Percentiles rank a stretch among this genome's conserved stretches.
Evolutionary conservation across 768 basidiomycete species (phyloP).

Genomic region (Rhizopogon vinicolor): DNA sequence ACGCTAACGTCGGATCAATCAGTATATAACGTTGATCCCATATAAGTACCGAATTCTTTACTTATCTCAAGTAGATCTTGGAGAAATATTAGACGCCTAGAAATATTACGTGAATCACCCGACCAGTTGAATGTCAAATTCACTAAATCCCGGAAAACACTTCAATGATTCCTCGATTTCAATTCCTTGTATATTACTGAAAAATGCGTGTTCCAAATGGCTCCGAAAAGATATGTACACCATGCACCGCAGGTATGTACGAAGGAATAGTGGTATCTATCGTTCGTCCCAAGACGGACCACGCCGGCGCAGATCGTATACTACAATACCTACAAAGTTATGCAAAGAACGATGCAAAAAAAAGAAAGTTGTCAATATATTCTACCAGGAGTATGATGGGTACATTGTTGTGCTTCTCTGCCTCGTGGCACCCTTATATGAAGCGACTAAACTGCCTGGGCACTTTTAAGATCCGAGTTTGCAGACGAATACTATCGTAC

Average conservation of each 20-base stretch:
- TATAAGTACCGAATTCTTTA: not conserved
- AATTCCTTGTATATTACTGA: not conserved
- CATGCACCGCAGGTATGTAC: not conserved
- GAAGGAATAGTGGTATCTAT: not conserved
- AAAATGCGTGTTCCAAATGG: not conserved
- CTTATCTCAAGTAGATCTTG: not conserved
- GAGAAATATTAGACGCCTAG: not conserved
- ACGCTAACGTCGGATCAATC: too few relatives aligned
- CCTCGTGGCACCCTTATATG: not conserved
- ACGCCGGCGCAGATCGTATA: constrained; percentile 3
- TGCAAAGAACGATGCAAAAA: constrained; percentile 2
- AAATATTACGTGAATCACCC: not conserved
- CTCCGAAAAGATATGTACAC: not conserved
- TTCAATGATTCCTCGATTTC: not conserved
- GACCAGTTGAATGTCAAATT: not conserved
- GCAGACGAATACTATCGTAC: not conserved
- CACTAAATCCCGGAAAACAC: not conserved
- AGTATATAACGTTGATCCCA: not conserved
- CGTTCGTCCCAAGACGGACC: not conserved
- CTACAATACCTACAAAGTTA: constrained; percentile 3
- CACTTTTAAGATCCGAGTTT: not conserved
- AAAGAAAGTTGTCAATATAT: constrained; percentile 3
- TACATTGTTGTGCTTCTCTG: not conserved
- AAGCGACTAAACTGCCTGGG: not conserved
- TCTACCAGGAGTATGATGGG: constrained; percentile 1